Conservation (phyloP, 495 filamentous ascomycete species). For the Tirmania nivea region DNA sequence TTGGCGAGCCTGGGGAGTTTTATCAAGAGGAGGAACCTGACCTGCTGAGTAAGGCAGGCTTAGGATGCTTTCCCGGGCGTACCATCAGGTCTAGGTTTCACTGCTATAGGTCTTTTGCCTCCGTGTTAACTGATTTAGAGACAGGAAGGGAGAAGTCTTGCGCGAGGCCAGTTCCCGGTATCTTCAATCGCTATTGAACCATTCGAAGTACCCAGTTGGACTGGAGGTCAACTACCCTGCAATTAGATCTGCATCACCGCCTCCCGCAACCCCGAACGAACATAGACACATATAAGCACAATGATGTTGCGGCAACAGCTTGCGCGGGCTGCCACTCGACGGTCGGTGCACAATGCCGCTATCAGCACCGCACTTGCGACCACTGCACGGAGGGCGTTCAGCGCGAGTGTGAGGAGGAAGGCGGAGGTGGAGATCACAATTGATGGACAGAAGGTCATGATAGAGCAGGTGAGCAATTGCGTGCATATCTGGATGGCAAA, state of each 20-base stretch:
- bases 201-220: background rate
- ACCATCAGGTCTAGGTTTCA: no score
- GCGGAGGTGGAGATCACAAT: slow-evolving; percentile 19
- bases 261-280: background rate
- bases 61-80: no score
- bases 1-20: no score
- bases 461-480: slow-evolving; percentile 8
- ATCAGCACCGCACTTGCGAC: background rate
- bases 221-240: background rate
- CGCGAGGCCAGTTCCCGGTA: background rate
- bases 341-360: background rate
- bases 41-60: no score
- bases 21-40: no score
- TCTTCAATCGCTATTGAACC: background rate
- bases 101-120: no score
- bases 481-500: background rate
- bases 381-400: background rate
- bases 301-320: slow-evolving; percentile 7
- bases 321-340: background rate
- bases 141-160: background rate
- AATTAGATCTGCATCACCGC: background rate
- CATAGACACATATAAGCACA: background rate
- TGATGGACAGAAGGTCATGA: slow-evolving; percentile 19
- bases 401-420: background rate
- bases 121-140: no score